Percentiles rank a stretch among this genome's conserved stretches.
These are phyloP conservation scores for Cladosporium sphaerospermum DNA, from an alignment of 2,329 filamentous ascomycete genomes.

Conservation along the genomic window DNA sequence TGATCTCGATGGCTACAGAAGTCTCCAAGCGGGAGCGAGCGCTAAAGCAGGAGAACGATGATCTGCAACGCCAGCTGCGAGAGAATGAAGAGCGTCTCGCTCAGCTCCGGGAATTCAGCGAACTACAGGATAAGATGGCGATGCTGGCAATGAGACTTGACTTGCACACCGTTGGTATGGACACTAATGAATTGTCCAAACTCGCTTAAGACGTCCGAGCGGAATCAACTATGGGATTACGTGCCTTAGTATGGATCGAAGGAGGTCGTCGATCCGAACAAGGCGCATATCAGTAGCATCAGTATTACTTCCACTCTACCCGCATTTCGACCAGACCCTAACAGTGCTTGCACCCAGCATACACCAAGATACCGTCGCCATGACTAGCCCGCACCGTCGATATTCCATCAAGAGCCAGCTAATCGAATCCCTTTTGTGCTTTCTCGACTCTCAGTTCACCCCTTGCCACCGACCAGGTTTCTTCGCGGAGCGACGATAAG, in stretches of 20 bases:
- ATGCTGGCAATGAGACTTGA: slow-evolving; percentile 5
- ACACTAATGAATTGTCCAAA: not conserved
- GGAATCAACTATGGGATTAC: not conserved
- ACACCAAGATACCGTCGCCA: no score
- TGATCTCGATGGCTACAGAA: not conserved
- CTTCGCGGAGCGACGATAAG: no score
- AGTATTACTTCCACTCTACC: no score
- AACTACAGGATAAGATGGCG: not conserved
- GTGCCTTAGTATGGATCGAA: not conserved
- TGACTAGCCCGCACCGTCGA: no score
- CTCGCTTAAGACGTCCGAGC: not conserved
- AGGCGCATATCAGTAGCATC: no score
- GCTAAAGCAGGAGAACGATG: not conserved
- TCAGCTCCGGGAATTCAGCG: not conserved
- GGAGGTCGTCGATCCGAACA: no score
- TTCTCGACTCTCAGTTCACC: no score
- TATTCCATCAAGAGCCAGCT: no score
- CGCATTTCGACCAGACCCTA: no score
- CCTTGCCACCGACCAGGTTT: no score
- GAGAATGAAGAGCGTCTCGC: slow-evolving; percentile 1
- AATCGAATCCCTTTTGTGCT: no score
- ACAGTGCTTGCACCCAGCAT: no score
- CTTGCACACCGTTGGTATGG: not conserved
- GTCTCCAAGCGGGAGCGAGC: not conserved
- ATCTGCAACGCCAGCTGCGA: not conserved